These are phyloP conservation scores for Phytopythium delawarense DNA, from an alignment of 352 stramenopile genomes.

Conservation along the genomic window DNA sequence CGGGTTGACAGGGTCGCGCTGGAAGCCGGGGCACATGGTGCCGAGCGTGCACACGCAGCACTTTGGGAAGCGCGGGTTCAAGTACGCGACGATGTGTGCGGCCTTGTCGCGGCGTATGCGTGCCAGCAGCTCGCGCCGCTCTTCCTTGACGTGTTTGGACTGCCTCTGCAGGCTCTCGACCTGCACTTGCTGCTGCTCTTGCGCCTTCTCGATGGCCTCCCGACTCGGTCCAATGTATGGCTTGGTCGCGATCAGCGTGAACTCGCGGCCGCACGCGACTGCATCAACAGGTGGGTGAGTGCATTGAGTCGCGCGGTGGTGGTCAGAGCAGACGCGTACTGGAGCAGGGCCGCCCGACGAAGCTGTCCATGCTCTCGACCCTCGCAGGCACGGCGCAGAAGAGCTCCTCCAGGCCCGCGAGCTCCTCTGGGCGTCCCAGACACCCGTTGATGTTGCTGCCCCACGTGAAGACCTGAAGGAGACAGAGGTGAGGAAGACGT, in stretches of 20 bases:
- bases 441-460: slow-evolving; percentile 90
- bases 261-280: slow-evolving; percentile 91
- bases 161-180: slow-evolving; percentile 44
- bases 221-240: slow-evolving; percentile 88
- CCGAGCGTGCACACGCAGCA: slow-evolving; percentile 64
- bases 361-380: slow-evolving; percentile 66
- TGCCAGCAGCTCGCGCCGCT: slow-evolving; percentile 34
- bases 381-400: slow-evolving; percentile 78
- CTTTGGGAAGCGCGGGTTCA: slow-evolving; percentile 60
- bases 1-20: slow-evolving; percentile 62
- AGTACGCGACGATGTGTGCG: slow-evolving; percentile 30
- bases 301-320: not conserved
- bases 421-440: slow-evolving; percentile 72
- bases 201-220: slow-evolving; percentile 53
- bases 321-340: slow-evolving; percentile 26
- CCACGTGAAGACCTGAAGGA: slow-evolving; percentile 87
- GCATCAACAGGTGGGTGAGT: not conserved
- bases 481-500: not conserved
- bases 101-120: slow-evolving; percentile 45
- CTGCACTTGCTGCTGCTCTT: slow-evolving; percentile 36
- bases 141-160: slow-evolving; percentile 36
- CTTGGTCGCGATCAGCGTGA: slow-evolving; percentile 90
- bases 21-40: slow-evolving; percentile 69
- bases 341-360: slow-evolving; percentile 66
- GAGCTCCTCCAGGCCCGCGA: slow-evolving; percentile 65